phyloP scores from a whole-genome alignment of 2,329 filamentous ascomycete genomes.

The Beauveria pseudobassiana region DNA sequence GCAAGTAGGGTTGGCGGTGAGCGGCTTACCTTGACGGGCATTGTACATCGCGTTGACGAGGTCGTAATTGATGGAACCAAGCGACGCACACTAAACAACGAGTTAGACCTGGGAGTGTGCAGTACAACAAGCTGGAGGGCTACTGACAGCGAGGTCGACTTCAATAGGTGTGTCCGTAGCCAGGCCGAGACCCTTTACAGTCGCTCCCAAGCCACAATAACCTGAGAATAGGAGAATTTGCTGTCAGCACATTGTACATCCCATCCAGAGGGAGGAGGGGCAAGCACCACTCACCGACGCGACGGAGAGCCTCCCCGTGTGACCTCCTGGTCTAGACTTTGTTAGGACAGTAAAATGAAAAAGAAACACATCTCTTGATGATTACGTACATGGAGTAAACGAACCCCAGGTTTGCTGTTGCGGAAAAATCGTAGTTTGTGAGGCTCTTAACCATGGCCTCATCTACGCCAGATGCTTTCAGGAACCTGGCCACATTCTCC shows the following conservation, averaged over 20 bases:
- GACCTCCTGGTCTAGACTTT: slow-evolving; percentile 27
- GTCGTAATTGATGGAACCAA: slow-evolving; percentile 65
- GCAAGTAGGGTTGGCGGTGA: slow-evolving; percentile 6
- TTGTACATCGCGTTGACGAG: slow-evolving; percentile 54
- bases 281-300: slow-evolving; percentile 22
- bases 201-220: slow-evolving; percentile 63
- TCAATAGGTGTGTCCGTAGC: slow-evolving; percentile 47
- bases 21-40: slow-evolving; percentile 43
- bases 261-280: neutral
- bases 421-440: slow-evolving; percentile 71
- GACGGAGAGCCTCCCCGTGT: slow-evolving; percentile 22
- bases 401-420: slow-evolving; percentile 66
- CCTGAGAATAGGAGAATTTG: slow-evolving; percentile 40
- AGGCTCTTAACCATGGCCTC: slow-evolving; percentile 60
- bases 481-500: slow-evolving; percentile 62
- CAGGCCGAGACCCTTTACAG: slow-evolving; percentile 58
- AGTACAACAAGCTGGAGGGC: neutral
- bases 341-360: slow-evolving; percentile 13
- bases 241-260: neutral
- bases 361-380: neutral
- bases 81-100: slow-evolving; percentile 58
- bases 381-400: slow-evolving; percentile 70
- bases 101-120: neutral
- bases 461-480: slow-evolving; percentile 58
- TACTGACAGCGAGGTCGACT: slow-evolving; percentile 64